Conservation (phyloP, 768 basidiomycete species). For the Boletus coccyginus region DNA sequence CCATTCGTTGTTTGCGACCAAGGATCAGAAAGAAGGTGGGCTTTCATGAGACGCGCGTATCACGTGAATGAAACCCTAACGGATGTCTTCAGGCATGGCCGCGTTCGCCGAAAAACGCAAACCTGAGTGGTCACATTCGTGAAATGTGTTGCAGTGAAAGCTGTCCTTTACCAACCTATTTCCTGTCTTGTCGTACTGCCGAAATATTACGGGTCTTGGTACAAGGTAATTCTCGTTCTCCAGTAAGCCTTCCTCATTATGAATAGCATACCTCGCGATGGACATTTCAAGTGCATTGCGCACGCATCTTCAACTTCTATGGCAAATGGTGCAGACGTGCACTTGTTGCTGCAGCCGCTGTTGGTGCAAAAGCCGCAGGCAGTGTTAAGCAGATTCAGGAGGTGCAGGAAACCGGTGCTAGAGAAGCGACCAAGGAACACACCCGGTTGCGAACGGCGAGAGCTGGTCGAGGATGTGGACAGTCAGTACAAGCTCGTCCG, state of each 20-base stretch:
- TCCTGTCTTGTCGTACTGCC: background rate
- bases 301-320: constrained; percentile 10
- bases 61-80: background rate
- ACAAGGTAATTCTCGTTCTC: no score
- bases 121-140: constrained; percentile 69
- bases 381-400: background rate
- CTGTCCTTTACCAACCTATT: background rate
- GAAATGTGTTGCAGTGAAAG: background rate
- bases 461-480: constrained; percentile 68
- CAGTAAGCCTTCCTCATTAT: no score
- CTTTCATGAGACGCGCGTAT: background rate
- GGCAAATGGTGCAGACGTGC: background rate
- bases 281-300: no score
- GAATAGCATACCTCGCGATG: no score
- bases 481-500: constrained; percentile 26
- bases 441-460: constrained; percentile 21
- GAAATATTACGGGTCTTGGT: background rate
- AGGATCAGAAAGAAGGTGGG: constrained; percentile 93
- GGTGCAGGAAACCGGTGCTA: constrained; percentile 3
- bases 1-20: constrained; percentile 89
- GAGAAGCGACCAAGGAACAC: constrained; percentile 28
- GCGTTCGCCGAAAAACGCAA: constrained; percentile 95
- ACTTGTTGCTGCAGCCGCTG: no score
- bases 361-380: no score
- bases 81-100: constrained; percentile 67